phyloP scores from a whole-genome alignment of 176 grass and related monocot genomes.

The Oropetium thomaeum region DNA sequence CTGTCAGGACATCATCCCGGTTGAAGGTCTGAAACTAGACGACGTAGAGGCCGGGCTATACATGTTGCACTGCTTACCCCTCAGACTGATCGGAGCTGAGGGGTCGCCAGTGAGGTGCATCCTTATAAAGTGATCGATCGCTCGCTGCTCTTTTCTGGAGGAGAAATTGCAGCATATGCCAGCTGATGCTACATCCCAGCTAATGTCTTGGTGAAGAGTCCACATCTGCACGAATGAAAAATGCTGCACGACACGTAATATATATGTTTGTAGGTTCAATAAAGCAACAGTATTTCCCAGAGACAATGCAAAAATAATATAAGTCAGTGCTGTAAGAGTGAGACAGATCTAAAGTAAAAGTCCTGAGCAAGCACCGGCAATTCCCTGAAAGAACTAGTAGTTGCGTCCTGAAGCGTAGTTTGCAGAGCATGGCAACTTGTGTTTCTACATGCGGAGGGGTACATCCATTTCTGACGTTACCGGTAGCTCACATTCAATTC shows the following conservation, averaged over 20 bases:
- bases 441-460: too few species aligned
- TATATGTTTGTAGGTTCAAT: conserved; percentile 12
- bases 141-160: conserved; percentile 5
- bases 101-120: conserved; percentile 84
- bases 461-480: too few species aligned
- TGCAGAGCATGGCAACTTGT: neutral
- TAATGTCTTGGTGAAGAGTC: neutral
- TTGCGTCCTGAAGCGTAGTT: neutral
- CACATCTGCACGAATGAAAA: neutral
- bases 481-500: neutral
- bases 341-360: neutral
- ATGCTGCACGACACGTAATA: neutral
- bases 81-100: conserved; percentile 61
- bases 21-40: conserved; percentile 75
- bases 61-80: conserved; percentile 79
- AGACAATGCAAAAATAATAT: neutral
- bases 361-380: neutral
- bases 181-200: conserved; percentile 4
- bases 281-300: neutral
- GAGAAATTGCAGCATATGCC: neutral
- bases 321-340: neutral
- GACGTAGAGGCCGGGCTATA: conserved; percentile 63
- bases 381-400: too few species aligned
- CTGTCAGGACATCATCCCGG: conserved; percentile 74
- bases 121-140: conserved; percentile 69